Percentiles rank a stretch among this genome's conserved stretches.
Evolutionary conservation across 345 rosid genomes (phyloP).

Genomic region (Kandelia obovata): DNA sequence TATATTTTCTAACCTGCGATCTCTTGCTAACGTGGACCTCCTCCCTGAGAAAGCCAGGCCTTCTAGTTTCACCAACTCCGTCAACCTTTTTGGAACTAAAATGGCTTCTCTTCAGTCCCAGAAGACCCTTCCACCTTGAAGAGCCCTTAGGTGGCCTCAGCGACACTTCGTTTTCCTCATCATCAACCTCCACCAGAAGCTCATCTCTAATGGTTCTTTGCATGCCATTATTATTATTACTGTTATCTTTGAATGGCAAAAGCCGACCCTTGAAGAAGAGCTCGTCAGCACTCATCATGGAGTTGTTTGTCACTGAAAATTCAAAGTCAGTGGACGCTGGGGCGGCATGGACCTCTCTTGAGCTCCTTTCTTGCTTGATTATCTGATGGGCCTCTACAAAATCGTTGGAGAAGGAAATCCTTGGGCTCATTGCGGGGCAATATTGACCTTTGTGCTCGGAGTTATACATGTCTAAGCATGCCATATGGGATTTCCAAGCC

Average conservation of each 20-base stretch:
- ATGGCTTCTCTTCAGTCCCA: conserved; percentile 77
- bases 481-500: conserved; percentile 50
- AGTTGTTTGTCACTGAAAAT: conserved; percentile 68
- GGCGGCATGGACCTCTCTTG: conserved; percentile 37
- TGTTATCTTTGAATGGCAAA: conserved; percentile 63
- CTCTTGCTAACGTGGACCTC: conserved; percentile 18
- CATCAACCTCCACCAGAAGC: conserved; percentile 55
- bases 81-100: conserved; percentile 63
- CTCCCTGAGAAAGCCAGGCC: conserved; percentile 29
- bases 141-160: conserved; percentile 60
- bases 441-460: conserved; percentile 46
- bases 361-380: conserved; percentile 41
- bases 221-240: conserved; percentile 35
- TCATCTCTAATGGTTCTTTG: conserved; percentile 88
- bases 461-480: conserved; percentile 80
- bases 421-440: conserved; percentile 61
- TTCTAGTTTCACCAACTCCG: conserved; percentile 27
- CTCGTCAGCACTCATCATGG: conserved; percentile 98
- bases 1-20: conserved; percentile 27
- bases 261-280: conserved; percentile 88
- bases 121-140: conserved; percentile 76
- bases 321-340: conserved; percentile 72
- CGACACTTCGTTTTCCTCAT: conserved; percentile 27
- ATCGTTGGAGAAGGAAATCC: conserved; percentile 90
- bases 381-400: conserved; percentile 64